A percentile compares a stretch with the other conserved stretches of the same genome.
Conservation (phyloP, 2,329 filamentous ascomycete genomes). For the Alternaria novae-zelandiae region DNA sequence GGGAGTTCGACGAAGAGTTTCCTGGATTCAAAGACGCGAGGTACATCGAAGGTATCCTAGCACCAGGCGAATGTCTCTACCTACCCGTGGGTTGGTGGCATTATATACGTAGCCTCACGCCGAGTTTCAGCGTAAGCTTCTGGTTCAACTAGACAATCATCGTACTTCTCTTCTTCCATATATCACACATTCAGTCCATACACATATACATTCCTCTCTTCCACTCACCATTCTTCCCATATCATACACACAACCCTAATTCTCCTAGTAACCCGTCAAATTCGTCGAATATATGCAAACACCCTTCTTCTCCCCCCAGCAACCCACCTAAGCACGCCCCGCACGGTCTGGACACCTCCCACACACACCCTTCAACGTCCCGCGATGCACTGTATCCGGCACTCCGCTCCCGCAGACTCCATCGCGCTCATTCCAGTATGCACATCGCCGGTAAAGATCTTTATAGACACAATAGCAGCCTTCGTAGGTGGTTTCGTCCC, state of each 20-base stretch:
- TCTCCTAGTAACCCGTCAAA: too few species aligned
- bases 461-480: background rate
- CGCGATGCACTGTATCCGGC: background rate
- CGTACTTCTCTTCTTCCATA: background rate
- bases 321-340: background rate
- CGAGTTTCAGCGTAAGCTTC: conserved; percentile 94
- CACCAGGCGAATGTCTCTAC: conserved; percentile 83
- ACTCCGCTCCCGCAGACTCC: background rate
- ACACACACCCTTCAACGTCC: background rate
- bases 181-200: background rate
- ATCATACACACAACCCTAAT: too few species aligned
- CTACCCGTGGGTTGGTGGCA: conserved; percentile 98
- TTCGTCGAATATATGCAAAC: too few species aligned
- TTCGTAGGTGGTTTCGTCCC: background rate
- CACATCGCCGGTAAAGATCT: background rate
- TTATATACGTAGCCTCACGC: conserved; percentile 83
- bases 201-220: background rate
- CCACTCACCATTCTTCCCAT: background rate
- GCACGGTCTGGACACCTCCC: background rate
- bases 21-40: conserved; percentile 65
- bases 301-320: background rate
- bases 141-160: conserved; percentile 68
- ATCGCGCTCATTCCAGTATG: background rate
- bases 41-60: conserved; percentile 79
- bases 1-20: conserved; percentile 47